These are phyloP conservation scores for Arthrobotrys entomopaga DNA, from an alignment of 2,329 filamentous ascomycete species.

Conservation along the genomic window DNA sequence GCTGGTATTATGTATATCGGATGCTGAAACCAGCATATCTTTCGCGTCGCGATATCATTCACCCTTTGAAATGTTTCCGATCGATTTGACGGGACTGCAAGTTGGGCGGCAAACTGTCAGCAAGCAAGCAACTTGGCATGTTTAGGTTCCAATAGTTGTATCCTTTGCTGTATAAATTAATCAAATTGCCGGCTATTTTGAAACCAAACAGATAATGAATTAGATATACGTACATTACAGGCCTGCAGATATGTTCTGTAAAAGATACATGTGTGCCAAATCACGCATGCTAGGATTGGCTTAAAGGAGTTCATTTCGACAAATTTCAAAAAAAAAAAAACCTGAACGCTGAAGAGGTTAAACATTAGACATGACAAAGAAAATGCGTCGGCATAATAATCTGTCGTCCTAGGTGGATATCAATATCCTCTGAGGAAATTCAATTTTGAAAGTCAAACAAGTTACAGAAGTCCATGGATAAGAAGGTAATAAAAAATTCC, in stretches of 20 bases:
- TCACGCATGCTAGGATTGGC: slow-evolving; percentile 7
- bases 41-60: no score
- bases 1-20: not conserved
- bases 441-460: no score
- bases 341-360: not conserved
- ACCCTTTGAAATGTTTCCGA: no score
- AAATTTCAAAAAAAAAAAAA: slow-evolving; percentile 2
- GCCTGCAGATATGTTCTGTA: not conserved
- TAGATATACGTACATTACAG: slow-evolving; percentile 15
- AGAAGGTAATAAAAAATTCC: not conserved
- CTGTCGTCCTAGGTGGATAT: slow-evolving; percentile 6
- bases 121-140: no score
- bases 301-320: slow-evolving; percentile 8
- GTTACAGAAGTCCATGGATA: no score
- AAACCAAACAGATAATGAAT: not conserved
- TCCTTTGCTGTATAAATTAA: not conserved
- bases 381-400: not conserved
- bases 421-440: not conserved
- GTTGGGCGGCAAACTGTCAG: no score
- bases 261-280: slow-evolving; percentile 18
- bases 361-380: not conserved
- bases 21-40: not conserved
- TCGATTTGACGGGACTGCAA: no score
- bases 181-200: not conserved
- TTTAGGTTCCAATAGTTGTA: no score